Percentiles rank a stretch among this genome's conserved stretches.
Conservation (phyloP, 2,329 filamentous ascomycete genomes). For the Raffaelea albimanens region DNA sequence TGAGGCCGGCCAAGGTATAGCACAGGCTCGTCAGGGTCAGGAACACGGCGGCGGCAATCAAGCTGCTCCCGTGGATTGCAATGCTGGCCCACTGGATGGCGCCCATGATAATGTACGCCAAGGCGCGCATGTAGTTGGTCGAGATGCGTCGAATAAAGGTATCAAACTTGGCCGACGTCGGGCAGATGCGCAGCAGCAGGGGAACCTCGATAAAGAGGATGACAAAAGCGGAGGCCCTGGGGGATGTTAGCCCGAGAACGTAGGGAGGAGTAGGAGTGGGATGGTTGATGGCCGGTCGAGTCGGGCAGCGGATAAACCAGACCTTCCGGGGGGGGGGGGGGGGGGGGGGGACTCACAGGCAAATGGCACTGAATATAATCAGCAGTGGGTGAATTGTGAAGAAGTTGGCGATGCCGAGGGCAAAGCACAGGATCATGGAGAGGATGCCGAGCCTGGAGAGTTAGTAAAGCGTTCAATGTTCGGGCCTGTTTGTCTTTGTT, state of each 20-base stretch:
- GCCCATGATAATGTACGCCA: conserved; percentile 74
- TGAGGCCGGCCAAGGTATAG: conserved; percentile 71
- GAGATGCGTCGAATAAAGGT: conserved; percentile 81
- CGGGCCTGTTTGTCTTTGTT: background rate
- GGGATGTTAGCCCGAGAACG: background rate
- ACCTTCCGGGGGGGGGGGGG: background rate
- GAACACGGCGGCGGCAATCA: conserved; percentile 81
- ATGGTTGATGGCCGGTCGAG: too few species aligned
- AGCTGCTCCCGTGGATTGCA: conserved; percentile 51
- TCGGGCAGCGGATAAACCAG: background rate
- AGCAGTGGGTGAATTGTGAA: conserved; percentile 42
- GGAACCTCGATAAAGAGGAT: conserved; percentile 86
- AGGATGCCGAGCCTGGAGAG: conserved; percentile 54
- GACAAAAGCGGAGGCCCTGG: conserved; percentile 58
- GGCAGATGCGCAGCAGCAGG: conserved; percentile 92
- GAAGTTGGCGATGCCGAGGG: conserved; percentile 59
- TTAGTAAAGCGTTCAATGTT: background rate
- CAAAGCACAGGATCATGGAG: conserved; percentile 62
- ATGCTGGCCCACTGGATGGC: conserved; percentile 78
- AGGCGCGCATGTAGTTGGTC: conserved; percentile 94
- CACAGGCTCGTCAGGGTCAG: conserved; percentile 68
- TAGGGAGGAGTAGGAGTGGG: background rate
- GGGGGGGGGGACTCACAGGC: conserved; percentile 35
- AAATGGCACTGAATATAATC: conserved; percentile 43
- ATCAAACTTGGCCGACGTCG: conserved; percentile 85